Conservation (phyloP, 2,329 filamentous ascomycete genomes). For the Peltaster fructicola region DNA sequence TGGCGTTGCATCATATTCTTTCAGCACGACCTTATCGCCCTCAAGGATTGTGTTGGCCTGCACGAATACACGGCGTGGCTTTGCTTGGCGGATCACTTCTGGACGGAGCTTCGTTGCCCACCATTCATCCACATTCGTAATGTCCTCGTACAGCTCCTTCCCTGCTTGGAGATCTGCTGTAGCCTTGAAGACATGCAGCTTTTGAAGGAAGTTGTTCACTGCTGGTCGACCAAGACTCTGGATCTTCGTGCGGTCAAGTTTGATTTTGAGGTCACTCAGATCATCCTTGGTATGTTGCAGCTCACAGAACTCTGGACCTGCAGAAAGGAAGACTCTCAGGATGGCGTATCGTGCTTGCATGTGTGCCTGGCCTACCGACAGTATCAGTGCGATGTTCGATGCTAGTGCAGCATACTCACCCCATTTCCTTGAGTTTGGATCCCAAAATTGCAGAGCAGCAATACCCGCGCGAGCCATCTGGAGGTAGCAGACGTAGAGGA, state of each 20-base stretch:
- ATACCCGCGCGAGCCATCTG: slow-evolving; percentile 90
- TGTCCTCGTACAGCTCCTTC: slow-evolving; percentile 62
- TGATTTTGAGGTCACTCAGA: slow-evolving; percentile 64
- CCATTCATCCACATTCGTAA: slow-evolving; percentile 72
- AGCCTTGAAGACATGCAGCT: slow-evolving; percentile 81
- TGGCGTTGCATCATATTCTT: slow-evolving; percentile 69
- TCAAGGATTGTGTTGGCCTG: slow-evolving; percentile 71
- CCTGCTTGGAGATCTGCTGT: slow-evolving; percentile 69
- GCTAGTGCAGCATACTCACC: slow-evolving; percentile 25
- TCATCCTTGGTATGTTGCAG: slow-evolving; percentile 52
- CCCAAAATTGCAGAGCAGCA: slow-evolving; percentile 81
- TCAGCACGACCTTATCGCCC: slow-evolving; percentile 52
- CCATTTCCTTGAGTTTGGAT: slow-evolving; percentile 80
- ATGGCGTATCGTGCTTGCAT: slow-evolving; percentile 87
- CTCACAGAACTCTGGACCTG: slow-evolving; percentile 72
- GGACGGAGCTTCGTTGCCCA: slow-evolving; percentile 67
- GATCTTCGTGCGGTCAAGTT: slow-evolving; percentile 73
- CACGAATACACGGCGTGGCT: slow-evolving; percentile 80
- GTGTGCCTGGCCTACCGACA: slow-evolving; percentile 34
- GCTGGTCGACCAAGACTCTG: slow-evolving; percentile 65
- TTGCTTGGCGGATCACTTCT: slow-evolving; percentile 58
- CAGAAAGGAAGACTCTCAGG: slow-evolving; percentile 65
- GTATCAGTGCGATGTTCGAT: slow-evolving; percentile 2
- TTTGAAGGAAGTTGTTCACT: slow-evolving; percentile 74
- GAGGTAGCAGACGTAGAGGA: slow-evolving; percentile 77